Evolutionary conservation across 352 stramenopile genomes (phyloP), one percentile per base, ranked within the genome.

Genomic region (Globisporangium barbulae): DNA sequence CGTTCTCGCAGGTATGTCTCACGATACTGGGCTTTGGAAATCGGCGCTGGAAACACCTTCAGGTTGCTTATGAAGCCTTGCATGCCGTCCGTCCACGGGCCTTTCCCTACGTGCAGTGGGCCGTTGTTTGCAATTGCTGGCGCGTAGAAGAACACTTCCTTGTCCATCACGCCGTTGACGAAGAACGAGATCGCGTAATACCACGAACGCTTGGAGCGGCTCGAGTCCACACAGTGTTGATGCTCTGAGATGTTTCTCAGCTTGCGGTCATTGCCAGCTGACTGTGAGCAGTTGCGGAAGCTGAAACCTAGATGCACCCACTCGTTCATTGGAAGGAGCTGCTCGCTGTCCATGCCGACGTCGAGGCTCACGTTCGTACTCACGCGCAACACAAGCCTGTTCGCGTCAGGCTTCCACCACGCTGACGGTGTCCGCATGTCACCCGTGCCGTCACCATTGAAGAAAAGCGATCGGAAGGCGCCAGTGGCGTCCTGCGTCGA

Each of bases 391-490:
- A 89, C 81, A 8, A 97, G 59, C 4, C 69, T 68, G 45, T 72
- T 77, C 39, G 86, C 75, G 41, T 87, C 52, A 0, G 89, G 89
- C n/a, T 83, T 73, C 61, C 93, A 85, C 87, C 89, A 97, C 6
- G 74, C 79, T 0, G 85, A 94, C 2, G 89, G 85, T 3, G 88
- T 97, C 42, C 89, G 83, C 39, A 89, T 78, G 42, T 90, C 65
- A 3, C 70, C 55, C 2, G 70, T 52, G 41, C 85, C 85, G 48
- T 90, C 64, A 28, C 88, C 89, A 61, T 96, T 89, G 69, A 93
- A 97, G 42, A 96, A 84, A 7, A 97, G 63, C 10, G 83, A 83
- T 15, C 87, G 74, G 54, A 90, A 87, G 25, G 35, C 64, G 0
- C 79, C 85, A 0, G 80, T 94, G 10, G 81, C 58, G 30, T 86